These are phyloP conservation scores for Aureobasidium subglaciale DNA, from an alignment of 2,329 filamentous ascomycete genomes.

Conservation along the genomic window DNA sequence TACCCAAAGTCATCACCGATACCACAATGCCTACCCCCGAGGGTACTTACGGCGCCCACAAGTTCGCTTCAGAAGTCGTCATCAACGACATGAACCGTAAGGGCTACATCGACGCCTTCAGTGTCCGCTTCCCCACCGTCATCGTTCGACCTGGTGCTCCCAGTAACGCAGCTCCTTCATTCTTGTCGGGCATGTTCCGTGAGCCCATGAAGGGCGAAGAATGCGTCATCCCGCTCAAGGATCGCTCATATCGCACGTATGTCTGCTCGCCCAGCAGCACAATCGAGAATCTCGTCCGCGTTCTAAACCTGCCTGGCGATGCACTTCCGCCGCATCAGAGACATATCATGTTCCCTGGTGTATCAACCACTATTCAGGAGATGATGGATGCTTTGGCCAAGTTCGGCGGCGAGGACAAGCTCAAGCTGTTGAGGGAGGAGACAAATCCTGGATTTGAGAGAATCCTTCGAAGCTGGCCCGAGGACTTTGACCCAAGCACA, in stretches of 20 bases:
- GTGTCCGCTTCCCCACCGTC: not conserved
- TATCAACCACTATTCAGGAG: not conserved
- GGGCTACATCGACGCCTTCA: not conserved
- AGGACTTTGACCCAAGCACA: not conserved
- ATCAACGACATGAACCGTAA: constrained; percentile 2
- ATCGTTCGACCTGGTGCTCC: not conserved
- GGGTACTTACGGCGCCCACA: not conserved
- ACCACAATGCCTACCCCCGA: not conserved
- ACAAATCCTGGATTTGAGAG: not conserved
- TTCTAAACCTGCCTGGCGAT: not conserved
- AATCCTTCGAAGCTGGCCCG: not conserved
- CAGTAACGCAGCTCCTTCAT: not conserved
- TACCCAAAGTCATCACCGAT: not conserved
- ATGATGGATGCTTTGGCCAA: not conserved
- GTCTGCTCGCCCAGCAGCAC: constrained; percentile 1
- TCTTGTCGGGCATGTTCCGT: not conserved
- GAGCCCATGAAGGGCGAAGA: not conserved
- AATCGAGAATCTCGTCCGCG: not conserved
- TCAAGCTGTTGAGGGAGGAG: not conserved
- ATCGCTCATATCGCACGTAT: not conserved
- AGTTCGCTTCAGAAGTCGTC: not conserved
- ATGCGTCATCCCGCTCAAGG: not conserved
- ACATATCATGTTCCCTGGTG: not conserved
- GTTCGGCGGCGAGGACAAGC: not conserved
- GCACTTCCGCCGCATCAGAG: not conserved